Conservation (phyloP, 2,329 filamentous ascomycete genomes). For the Dactylellina haptotyla region DNA sequence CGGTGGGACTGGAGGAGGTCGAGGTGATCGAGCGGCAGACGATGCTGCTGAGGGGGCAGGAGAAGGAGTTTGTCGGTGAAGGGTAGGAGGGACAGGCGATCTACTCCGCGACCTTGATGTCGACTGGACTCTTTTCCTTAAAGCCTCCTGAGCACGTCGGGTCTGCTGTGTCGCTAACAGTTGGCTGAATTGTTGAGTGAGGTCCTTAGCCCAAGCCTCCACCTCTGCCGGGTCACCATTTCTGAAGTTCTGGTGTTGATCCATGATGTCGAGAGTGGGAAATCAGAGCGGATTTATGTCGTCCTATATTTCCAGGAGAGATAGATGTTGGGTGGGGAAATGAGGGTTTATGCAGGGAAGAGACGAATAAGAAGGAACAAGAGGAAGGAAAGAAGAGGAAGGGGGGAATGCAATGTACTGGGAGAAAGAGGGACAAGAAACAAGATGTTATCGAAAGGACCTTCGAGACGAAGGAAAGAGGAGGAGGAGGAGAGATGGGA, state of each 20-base stretch:
- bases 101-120: conserved; percentile 69
- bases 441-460: conserved; percentile 33
- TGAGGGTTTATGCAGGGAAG: conserved; percentile 55
- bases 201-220: conserved; percentile 79
- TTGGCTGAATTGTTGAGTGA: conserved; percentile 86
- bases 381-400: conserved; percentile 58
- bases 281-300: conserved; percentile 52
- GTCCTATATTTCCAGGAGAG: conserved; percentile 55
- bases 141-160: conserved; percentile 79
- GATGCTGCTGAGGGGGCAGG: conserved; percentile 55
- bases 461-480: conserved; percentile 24
- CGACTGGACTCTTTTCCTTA: conserved; percentile 58
- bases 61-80: conserved; percentile 58
- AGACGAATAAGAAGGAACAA: conserved; percentile 56
- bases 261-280: conserved; percentile 60
- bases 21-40: conserved; percentile 64
- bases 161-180: conserved; percentile 82
- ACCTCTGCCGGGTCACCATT: conserved; percentile 64
- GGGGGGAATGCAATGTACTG: conserved; percentile 56
- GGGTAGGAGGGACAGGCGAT: conserved; percentile 67
- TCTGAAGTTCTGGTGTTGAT: conserved; percentile 60
- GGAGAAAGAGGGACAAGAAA: conserved; percentile 58
- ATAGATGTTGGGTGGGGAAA: conserved; percentile 44
- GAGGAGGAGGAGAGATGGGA: conserved; percentile 53
- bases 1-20: conserved; percentile 57